These are phyloP conservation scores for Boletales sp. DNA, from an alignment of 768 basidiomycete genomes.

Conservation along the genomic window DNA sequence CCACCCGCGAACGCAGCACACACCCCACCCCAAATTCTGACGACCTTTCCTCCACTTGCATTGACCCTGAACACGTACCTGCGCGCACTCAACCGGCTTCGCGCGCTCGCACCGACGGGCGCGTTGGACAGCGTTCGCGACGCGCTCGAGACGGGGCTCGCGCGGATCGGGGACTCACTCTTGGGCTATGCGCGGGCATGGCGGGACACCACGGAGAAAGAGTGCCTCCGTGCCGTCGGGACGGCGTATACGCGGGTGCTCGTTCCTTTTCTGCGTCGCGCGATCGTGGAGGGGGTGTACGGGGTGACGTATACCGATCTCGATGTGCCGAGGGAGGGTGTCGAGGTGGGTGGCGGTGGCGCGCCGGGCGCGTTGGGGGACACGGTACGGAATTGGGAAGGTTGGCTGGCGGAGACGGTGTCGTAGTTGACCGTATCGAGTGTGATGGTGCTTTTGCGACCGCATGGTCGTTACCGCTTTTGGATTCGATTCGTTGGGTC, in stretches of 20 bases:
- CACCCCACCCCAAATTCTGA: slow-evolving; percentile 66
- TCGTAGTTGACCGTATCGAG: background rate
- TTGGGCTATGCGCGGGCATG: slow-evolving; percentile 41
- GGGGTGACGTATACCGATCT: slow-evolving; percentile 29
- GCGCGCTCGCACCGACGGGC: slow-evolving; percentile 70
- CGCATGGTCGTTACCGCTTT: too few relatives aligned
- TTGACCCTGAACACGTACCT: slow-evolving; percentile 69
- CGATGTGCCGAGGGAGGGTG: background rate
- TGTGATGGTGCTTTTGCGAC: background rate
- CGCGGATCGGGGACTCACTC: slow-evolving; percentile 42
- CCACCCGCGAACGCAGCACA: slow-evolving; percentile 41
- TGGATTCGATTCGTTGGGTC: background rate
- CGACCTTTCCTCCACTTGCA: slow-evolving; percentile 75
- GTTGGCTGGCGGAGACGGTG: slow-evolving; percentile 23
- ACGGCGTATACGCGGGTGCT: slow-evolving; percentile 58
- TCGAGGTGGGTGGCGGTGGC: background rate
- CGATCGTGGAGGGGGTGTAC: slow-evolving; percentile 74
- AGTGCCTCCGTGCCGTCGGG: slow-evolving; percentile 47
- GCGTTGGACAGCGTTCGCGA: slow-evolving; percentile 48
- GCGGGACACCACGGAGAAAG: slow-evolving; percentile 33
- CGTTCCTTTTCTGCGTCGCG: slow-evolving; percentile 68
- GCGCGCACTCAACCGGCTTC: slow-evolving; percentile 71
- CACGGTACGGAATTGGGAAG: slow-evolving; percentile 24
- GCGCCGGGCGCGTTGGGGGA: slow-evolving; percentile 1
- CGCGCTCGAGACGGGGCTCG: slow-evolving; percentile 52